A percentile compares a stretch with the other conserved stretches of the same genome.
Conservation (phyloP, 768 basidiomycete genomes). For the Mycena metata region DNA sequence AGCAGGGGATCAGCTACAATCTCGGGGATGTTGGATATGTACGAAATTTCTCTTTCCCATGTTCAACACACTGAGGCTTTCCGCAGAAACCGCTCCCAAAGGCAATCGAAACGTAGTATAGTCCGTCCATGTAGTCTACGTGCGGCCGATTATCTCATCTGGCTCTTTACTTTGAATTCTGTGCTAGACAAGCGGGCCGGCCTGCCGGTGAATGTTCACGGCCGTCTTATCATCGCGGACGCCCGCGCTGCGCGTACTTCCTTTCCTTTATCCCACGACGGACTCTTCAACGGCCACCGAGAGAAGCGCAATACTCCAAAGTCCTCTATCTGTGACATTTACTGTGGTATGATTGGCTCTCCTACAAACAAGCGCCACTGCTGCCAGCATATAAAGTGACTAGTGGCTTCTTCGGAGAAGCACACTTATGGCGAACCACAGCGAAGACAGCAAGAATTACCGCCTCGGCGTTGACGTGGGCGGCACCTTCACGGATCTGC, state of each 20-base stretch:
- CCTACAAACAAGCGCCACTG: too few relatives aligned
- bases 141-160: neutral
- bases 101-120: constrained; percentile 17
- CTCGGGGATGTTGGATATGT: constrained; percentile 88
- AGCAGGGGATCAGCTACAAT: constrained; percentile 89
- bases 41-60: constrained; percentile 50
- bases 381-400: too few relatives aligned
- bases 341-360: neutral
- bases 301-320: neutral
- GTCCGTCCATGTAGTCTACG: neutral
- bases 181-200: too few relatives aligned
- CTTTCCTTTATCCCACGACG: neutral
- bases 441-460: neutral
- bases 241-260: too few relatives aligned
- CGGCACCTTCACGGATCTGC: constrained; percentile 35
- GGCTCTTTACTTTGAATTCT: neutral
- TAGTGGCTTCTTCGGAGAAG: neutral
- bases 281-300: too few relatives aligned
- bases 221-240: neutral
- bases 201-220: neutral
- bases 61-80: neutral
- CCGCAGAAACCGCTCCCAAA: constrained; percentile 16
- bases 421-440: neutral
- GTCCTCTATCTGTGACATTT: neutral
- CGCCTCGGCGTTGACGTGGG: constrained; percentile 34